Percentiles rank a stretch among this genome's conserved stretches.
These are phyloP conservation scores for Ramaria rubella DNA, from an alignment of 768 basidiomycete genomes.

Conservation along the genomic window DNA sequence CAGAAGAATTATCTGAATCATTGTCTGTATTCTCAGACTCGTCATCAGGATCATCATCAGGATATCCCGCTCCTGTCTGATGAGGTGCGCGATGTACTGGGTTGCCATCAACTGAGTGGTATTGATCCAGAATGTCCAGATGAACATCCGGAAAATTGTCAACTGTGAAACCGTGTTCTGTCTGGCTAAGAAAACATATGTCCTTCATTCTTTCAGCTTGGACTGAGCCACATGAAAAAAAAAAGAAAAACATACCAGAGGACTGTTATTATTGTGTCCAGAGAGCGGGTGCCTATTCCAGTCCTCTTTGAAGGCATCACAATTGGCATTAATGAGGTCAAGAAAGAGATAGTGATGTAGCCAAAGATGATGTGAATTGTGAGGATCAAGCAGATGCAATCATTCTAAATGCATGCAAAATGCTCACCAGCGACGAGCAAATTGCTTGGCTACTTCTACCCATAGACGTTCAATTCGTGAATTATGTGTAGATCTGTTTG, in stretches of 20 bases:
- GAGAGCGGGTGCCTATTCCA: conserved; percentile 20
- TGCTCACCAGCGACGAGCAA: conserved; percentile 13
- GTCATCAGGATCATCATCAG: conserved; percentile 6
- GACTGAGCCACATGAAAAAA: not conserved
- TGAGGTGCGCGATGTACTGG: not conserved
- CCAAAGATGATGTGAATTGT: conserved; percentile 15
- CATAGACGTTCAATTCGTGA: conserved; percentile 15
- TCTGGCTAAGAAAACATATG: conserved; percentile 16
- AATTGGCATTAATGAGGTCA: conserved; percentile 13
- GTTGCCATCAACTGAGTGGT: conserved; percentile 13
- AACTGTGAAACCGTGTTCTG: conserved; percentile 13
- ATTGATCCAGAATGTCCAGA: conserved; percentile 14
- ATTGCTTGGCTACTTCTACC: conserved; percentile 16
- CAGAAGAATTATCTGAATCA: not conserved
- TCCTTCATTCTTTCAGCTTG: conserved; percentile 10
- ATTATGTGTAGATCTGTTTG: conserved; percentile 14
- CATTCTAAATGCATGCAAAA: conserved; percentile 15
- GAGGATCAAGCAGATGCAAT: conserved; percentile 9
- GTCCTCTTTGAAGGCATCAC: conserved; percentile 12
- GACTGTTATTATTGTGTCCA: not conserved
- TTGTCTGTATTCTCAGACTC: not conserved
- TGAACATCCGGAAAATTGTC: conserved; percentile 13
- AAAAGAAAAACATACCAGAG: not conserved
- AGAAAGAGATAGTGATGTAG: conserved; percentile 17
- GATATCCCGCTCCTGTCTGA: conserved; percentile 14